Evolutionary conservation across 192 early-diverging fungal genomes (phyloP).

Genomic region (Rhizophagus sp.): DNA sequence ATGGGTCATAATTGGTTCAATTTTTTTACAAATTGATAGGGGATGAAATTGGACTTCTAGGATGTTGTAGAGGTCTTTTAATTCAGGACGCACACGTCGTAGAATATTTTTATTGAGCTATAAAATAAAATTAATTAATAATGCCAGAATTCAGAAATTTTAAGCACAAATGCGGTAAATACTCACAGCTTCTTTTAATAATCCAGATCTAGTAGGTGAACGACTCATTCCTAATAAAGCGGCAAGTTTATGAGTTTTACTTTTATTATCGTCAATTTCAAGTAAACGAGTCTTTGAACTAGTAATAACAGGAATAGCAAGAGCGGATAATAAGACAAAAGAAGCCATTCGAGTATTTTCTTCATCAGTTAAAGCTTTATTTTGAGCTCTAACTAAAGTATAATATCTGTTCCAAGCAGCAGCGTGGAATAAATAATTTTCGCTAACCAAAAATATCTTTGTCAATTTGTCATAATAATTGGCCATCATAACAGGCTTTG

Average conservation of each 20-base stretch:
- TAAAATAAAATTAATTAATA: not conserved
- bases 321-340: conserved; percentile 88
- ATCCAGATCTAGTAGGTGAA: conserved; percentile 83
- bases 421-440: conserved; percentile 98
- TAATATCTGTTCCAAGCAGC: conserved; percentile 95
- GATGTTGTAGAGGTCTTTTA: conserved; percentile 91
- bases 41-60: conserved; percentile 99
- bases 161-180: not conserved
- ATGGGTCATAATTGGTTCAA: conserved; percentile 83
- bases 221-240: conserved; percentile 82
- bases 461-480: conserved; percentile 99
- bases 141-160: not conserved
- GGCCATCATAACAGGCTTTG: conserved; percentile 94
- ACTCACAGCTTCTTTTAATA: conserved; percentile 80
- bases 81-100: conserved; percentile 80
- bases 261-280: conserved; percentile 80
- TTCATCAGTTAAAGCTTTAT: conserved; percentile 80
- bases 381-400: conserved; percentile 70
- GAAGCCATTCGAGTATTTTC: conserved; percentile 90
- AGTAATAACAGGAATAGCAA: conserved; percentile 95
- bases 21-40: conserved; percentile 96
- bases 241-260: conserved; percentile 77
- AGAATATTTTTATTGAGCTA: conserved; percentile 80
- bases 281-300: conserved; percentile 75
- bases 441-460: conserved; percentile 93